Percentiles rank a stretch among this genome's conserved stretches.
phyloP scores from a whole-genome alignment of 2,329 filamentous ascomycete genomes.

The Diaporthe longicolla region DNA sequence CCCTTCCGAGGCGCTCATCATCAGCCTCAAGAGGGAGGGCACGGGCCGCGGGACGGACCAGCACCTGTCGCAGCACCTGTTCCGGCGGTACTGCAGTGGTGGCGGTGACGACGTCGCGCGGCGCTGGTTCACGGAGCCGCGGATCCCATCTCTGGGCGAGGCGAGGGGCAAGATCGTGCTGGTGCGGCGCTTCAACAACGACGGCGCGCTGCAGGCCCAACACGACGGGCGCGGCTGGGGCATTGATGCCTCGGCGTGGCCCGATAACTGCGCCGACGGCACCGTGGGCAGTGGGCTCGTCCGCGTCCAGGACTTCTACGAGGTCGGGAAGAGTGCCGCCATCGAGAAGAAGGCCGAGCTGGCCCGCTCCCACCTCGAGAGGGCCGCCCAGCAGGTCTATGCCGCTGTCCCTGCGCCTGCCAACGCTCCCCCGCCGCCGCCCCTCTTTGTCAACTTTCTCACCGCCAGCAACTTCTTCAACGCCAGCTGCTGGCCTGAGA shows the following conservation, averaged over 20 bases:
- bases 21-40: constrained; percentile 94
- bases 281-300: constrained; percentile 78
- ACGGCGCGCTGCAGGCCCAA: constrained; percentile 66
- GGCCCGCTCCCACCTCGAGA: constrained; percentile 81
- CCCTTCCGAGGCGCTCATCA: constrained; percentile 84
- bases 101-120: constrained; percentile 47
- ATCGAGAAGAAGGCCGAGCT: constrained; percentile 86
- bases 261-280: constrained; percentile 88
- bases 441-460: constrained; percentile 92
- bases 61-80: constrained; percentile 81
- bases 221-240: constrained; percentile 68
- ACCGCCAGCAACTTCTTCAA: constrained; percentile 96
- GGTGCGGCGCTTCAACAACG: constrained; percentile 82
- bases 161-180: constrained; percentile 87
- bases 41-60: constrained; percentile 84
- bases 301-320: constrained; percentile 95
- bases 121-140: constrained; percentile 84
- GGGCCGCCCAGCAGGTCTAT: constrained; percentile 70
- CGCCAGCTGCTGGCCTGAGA: constrained; percentile 91
- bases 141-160: constrained; percentile 83
- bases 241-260: constrained; percentile 79
- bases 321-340: constrained; percentile 80
- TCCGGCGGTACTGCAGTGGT: constrained; percentile 76
- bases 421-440: constrained; percentile 55
- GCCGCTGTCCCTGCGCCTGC: constrained; percentile 53